Base-by-base conservation (phyloP, 495 filamentous ascomycete species). In the Trypethelium eluteriae region DNA sequence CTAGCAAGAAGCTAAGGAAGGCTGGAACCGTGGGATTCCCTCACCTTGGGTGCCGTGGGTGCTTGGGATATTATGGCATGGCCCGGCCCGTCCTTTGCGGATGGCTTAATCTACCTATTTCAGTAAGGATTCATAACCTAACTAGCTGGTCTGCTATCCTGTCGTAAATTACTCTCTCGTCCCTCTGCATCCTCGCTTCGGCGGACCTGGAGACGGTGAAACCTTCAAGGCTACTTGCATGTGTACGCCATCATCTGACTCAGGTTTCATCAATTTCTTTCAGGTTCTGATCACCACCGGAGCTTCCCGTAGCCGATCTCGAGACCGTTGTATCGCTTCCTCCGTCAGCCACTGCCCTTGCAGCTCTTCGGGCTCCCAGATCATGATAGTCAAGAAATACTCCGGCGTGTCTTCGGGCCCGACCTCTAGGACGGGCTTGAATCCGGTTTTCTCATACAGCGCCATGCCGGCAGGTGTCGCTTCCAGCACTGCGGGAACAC, bases 281-380 rank as follows among this genome's bases (percentile, higher is more conserved):
- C 12, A 16, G 18, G 9, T 5, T 53, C 9, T 5, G n/a, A 53
- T 53, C 11, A 18, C 49, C 11, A 53, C 49, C n/a, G 49, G 16
- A 11, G 49, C 9, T 11, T 53, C 49, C n/a, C 18, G 49, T 16
- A 25, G 5, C 49, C n/a, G 49, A 5, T 53, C 49, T 14, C n/a
- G 49, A 53, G n/a, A 25, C 49, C n/a, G 49, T 2, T 53, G 49
- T 5, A 53, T n/a, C 49, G 18, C n/a, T 5, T 11, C n/a, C 10
- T 53, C 49, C 11, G 49, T 53, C 49, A 53, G 18, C 49, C 49
- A 53, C 49, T 53, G 11, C 10, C 49, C 49, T n/a, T 53, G 49
- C n/a, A 9, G 49, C 49, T n/a, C 49, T n/a, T 53, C 49, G 5
- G 49, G 49, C 18, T 53, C 49, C 49, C 49, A 53, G 49, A 53